These are phyloP conservation scores for Dentipellis fragilis DNA, from an alignment of 768 basidiomycete genomes.

Conservation along the genomic window DNA sequence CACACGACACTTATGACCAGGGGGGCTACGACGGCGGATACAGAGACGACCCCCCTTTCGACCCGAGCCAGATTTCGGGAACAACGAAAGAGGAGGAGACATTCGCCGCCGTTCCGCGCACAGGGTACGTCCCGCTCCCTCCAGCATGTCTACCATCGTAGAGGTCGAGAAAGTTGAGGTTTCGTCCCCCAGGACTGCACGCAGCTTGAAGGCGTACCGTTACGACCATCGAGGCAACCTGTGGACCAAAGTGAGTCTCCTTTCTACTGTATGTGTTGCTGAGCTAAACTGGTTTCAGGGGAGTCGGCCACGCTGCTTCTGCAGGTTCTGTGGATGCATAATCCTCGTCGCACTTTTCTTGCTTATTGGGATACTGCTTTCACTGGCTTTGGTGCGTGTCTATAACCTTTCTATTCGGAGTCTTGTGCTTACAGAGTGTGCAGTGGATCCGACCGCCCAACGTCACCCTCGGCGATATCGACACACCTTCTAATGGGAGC, in stretches of 20 bases:
- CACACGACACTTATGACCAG: conserved; percentile 46
- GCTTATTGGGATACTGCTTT: conserved; percentile 52
- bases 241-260: conserved; percentile 11
- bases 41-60: conserved; percentile 16
- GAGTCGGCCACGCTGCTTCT: conserved; percentile 48
- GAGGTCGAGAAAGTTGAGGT: neutral
- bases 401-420: neutral
- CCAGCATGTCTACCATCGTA: neutral
- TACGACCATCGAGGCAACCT: conserved; percentile 11
- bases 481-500: conserved; percentile 6
- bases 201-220: conserved; percentile 7
- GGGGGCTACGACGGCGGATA: conserved; percentile 23
- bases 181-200: neutral
- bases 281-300: conserved; percentile 46
- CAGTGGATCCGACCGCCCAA: conserved; percentile 77
- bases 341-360: conserved; percentile 57
- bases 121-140: neutral
- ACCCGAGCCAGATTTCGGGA: neutral
- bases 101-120: neutral
- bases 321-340: conserved; percentile 70
- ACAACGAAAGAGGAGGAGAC: conserved; percentile 5
- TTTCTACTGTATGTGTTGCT: neutral
- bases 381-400: conserved; percentile 53
- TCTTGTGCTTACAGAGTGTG: conserved; percentile 2
- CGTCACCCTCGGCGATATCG: conserved; percentile 43